Evolutionary conservation across 2,329 filamentous ascomycete genomes (phyloP).

Genomic region (Epichloe sylvatica): DNA sequence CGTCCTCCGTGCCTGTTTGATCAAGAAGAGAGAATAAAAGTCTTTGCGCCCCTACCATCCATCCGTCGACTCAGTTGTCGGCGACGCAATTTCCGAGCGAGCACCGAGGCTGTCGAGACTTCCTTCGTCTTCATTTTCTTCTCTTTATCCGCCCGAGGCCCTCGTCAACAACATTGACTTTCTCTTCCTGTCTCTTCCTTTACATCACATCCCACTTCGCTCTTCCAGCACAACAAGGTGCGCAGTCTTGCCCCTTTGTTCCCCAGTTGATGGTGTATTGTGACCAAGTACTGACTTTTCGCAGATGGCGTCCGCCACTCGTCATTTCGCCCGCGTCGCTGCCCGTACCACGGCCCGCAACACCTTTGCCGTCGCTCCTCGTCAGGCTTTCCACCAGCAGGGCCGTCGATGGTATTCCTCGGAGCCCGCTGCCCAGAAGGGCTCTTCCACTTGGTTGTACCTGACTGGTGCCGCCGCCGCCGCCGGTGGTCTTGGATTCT

Average conservation of each 20-base stretch:
- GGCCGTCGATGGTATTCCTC: conserved; percentile 71
- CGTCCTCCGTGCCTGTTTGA: conserved; percentile 2
- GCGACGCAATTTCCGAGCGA: background rate
- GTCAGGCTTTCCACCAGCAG: conserved; percentile 58
- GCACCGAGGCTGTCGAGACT: background rate
- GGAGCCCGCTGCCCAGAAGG: conserved; percentile 39
- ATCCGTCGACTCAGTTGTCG: background rate
- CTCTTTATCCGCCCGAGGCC: background rate
- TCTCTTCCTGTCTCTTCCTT: background rate
- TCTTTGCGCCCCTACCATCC: too few relatives aligned
- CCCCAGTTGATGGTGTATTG: background rate
- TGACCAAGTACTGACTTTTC: conserved; percentile 4
- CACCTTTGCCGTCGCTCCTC: conserved; percentile 44
- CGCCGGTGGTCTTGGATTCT: conserved; percentile 50
- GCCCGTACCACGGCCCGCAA: conserved; percentile 43
- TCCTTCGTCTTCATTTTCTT: conserved; percentile 1
- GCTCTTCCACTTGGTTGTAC: conserved; percentile 38
- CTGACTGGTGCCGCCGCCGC: conserved; percentile 44
- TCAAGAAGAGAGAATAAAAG: background rate
- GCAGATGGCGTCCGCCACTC: conserved; percentile 30
- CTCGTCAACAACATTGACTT: too few relatives aligned
- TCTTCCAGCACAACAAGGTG: background rate
- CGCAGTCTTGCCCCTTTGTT: background rate
- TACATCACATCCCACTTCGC: background rate
- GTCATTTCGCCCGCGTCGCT: conserved; percentile 43